Evolutionary conservation across 140 eudicot species (phyloP).

Genomic region (Bidens hawaiensis): DNA sequence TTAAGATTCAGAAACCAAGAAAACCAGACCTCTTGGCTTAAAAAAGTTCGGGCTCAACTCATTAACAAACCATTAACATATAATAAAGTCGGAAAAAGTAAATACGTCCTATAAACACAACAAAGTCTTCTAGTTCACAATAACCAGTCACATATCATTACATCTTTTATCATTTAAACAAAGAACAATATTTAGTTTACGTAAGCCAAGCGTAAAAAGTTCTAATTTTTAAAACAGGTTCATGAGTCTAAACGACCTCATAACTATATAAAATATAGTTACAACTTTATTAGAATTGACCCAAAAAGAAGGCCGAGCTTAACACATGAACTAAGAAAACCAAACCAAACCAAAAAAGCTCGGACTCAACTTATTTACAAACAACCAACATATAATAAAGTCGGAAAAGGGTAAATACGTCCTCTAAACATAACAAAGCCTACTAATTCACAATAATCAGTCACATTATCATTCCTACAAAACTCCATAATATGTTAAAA

Average conservation of each 20-base stretch:
- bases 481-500: neutral
- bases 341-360: neutral
- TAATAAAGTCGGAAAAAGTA: neutral
- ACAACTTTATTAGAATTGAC: neutral
- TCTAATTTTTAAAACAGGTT: too few relatives aligned
- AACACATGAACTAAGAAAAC: neutral
- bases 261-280: neutral
- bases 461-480: slow-evolving; percentile 12
- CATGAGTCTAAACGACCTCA: neutral
- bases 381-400: neutral
- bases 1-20: neutral
- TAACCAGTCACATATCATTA: slow-evolving; percentile 13
- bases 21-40: neutral
- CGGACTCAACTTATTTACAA: neutral
- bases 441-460: slow-evolving; percentile 21
- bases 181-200: too few relatives aligned
- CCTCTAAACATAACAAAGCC: slow-evolving; percentile 20
- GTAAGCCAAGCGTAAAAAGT: too few relatives aligned
- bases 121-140: slow-evolving; percentile 16
- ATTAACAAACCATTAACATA: neutral
- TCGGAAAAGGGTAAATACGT: slow-evolving; percentile 11
- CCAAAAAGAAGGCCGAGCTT: neutral
- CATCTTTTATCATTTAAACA: too few relatives aligned
- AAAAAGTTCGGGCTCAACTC: neutral
- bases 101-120: slow-evolving; percentile 24